Evolutionary conservation across 371 early-diverging fungal species (phyloP).

Genomic region (Catenaria anguillulae): DNA sequence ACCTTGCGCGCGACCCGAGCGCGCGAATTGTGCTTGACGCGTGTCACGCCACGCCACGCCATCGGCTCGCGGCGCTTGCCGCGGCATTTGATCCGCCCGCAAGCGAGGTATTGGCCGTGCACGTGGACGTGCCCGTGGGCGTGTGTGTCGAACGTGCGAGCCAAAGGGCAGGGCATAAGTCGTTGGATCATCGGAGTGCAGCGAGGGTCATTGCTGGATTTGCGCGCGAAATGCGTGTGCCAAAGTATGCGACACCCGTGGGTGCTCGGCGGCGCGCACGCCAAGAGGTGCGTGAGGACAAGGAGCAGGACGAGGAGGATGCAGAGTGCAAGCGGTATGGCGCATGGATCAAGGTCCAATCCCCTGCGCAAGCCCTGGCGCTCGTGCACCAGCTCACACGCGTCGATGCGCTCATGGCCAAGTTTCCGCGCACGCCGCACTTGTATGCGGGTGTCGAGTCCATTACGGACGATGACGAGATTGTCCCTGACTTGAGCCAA

Average conservation of each 20-base stretch:
- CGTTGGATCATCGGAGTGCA: constrained; percentile 16
- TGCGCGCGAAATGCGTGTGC: constrained; percentile 17
- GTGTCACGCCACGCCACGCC: constrained; percentile 27
- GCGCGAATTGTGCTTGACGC: constrained; percentile 27
- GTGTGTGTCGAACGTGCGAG: constrained; percentile 21
- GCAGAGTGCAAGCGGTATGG: constrained; percentile 7
- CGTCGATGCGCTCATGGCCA: constrained; percentile 7
- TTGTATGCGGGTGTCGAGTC: constrained; percentile 21
- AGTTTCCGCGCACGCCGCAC: constrained; percentile 28
- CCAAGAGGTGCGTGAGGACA: too few relatives aligned
- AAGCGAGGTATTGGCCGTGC: constrained; percentile 14
- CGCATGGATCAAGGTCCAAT: constrained; percentile 11
- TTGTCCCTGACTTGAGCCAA: constrained; percentile 13
- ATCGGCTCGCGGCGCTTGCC: constrained; percentile 21
- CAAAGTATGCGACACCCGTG: too few relatives aligned
- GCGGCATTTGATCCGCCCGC: constrained; percentile 19
- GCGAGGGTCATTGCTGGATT: constrained; percentile 16
- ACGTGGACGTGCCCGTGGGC: constrained; percentile 20
- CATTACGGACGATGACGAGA: constrained; percentile 27
- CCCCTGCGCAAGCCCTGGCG: constrained; percentile 9
- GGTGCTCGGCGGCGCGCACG: too few relatives aligned
- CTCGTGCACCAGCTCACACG: constrained; percentile 10
- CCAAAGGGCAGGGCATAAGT: constrained; percentile 23
- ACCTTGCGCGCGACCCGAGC: constrained; percentile 12
- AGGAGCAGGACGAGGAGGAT: background rate